Evolutionary conservation across 1,284 basidiomycete genomes (phyloP), one percentile per base, ranked within the genome.

Genomic region (Tilletia horrida): DNA sequence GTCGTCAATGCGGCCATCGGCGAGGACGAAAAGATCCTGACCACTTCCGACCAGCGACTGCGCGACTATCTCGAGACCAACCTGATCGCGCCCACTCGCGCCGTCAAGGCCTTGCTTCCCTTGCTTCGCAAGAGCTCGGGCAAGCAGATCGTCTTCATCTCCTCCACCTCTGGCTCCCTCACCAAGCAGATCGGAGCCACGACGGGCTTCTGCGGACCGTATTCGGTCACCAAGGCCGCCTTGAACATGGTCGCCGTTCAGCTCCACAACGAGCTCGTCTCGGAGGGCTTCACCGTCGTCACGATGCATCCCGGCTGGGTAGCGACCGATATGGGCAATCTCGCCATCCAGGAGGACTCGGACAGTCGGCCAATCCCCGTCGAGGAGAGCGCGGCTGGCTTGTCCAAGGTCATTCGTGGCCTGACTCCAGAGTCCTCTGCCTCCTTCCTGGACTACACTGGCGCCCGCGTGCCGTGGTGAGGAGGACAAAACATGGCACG

Each of bases 261-360:
- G 31, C 52, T 52, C 7, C 29, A 66, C 29, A 63, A 67, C 63
- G 66, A 69, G 50, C 52, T 69, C 21, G 6, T 18, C 18, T 23
- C 48, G 9, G 65, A 69, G 21, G 68, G 68, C 21, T 69, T 69
- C 59, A 64, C 62, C 42, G 57, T 66, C 47, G 11, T 67, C 6
- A 47, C 50, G 16, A 6, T 69, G n/a, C 65, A 66, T 40, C 67
- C 67, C 13, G 67, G 67, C 23, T 25, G 43, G 63, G 66, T 69
- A 4, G 40, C 18, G 14, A 67, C 68, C 27, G 65, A 66, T 43
- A 65, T 64, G 63, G 65, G 45, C 35, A 31, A 42, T 0, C 13
- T 8, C 14, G 25, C 23, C 48, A 31, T 45, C 29, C 21, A 63
- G 8, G 35, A 40, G 35, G 6, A 40, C 35, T 14, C n/a, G 13